phyloP scores from a whole-genome alignment of 2,329 filamentous ascomycete species.

The Keithomyces neogunnii region DNA sequence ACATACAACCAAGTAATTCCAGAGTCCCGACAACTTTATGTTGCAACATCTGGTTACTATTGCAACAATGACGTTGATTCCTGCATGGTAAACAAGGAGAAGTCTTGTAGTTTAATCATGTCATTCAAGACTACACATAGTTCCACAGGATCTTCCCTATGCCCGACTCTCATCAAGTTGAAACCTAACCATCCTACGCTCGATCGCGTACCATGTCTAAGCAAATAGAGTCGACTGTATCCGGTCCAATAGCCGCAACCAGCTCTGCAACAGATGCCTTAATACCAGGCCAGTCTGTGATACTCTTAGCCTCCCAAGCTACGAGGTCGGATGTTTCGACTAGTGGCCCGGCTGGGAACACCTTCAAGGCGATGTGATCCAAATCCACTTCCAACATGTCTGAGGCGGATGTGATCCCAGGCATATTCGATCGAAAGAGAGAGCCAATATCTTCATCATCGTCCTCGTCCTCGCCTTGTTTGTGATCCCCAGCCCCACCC shows the following conservation, averaged over 20 bases:
- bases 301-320: conserved; percentile 46
- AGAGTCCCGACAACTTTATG: too few relatives aligned
- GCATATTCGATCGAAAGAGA: conserved; percentile 56
- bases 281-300: conserved; percentile 41
- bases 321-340: conserved; percentile 44
- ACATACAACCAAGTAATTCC: too few relatives aligned
- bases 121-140: too few relatives aligned
- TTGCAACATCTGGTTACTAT: too few relatives aligned
- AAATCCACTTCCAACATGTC: conserved; percentile 49
- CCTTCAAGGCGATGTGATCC: conserved; percentile 47
- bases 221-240: conserved; percentile 47
- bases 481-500: conserved; percentile 1
- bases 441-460: conserved; percentile 18
- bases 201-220: conserved; percentile 41
- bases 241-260: conserved; percentile 55
- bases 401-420: conserved; percentile 51
- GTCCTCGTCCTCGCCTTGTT: conserved; percentile 12
- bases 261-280: conserved; percentile 60
- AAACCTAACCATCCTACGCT: background rate
- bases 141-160: too few relatives aligned
- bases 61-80: too few relatives aligned
- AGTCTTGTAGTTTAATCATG: too few relatives aligned
- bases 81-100: too few relatives aligned
- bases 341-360: conserved; percentile 28
- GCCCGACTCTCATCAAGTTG: background rate